Evolutionary conservation across 768 basidiomycete genomes (phyloP).

Genomic region (Collybia sordida): DNA sequence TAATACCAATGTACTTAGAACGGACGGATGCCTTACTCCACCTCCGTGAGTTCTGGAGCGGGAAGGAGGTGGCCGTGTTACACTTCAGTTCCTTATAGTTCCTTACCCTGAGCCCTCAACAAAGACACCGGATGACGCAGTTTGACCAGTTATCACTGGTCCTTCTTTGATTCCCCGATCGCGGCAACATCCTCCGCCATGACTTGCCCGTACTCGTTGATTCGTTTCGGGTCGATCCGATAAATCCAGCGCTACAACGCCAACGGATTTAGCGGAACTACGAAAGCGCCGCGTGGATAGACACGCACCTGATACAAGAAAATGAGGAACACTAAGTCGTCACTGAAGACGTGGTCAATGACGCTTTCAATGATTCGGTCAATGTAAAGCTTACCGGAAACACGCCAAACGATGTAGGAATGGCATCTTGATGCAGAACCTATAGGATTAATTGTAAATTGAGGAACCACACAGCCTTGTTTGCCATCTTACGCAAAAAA

Average conservation of each 20-base stretch:
- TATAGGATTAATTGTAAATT: slow-evolving; percentile 27
- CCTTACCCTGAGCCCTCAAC: neutral
- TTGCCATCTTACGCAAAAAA: slow-evolving; percentile 71
- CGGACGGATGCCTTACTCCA: slow-evolving; percentile 17
- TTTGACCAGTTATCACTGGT: slow-evolving; percentile 32
- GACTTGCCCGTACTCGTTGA: slow-evolving; percentile 96
- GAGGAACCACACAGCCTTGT: slow-evolving; percentile 6
- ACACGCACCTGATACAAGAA: slow-evolving; percentile 85
- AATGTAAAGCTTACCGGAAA: slow-evolving; percentile 51
- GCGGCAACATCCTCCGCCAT: slow-evolving; percentile 45
- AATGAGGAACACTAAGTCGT: slow-evolving; percentile 89
- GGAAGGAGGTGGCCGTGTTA: slow-evolving; percentile 1
- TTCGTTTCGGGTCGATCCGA: slow-evolving; percentile 88
- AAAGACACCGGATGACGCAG: slow-evolving; percentile 1
- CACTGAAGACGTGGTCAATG: slow-evolving; percentile 38
- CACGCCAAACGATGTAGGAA: slow-evolving; percentile 88
- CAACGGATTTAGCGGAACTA: slow-evolving; percentile 16
- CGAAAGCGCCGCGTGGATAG: neutral
- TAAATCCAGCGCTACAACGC: slow-evolving; percentile 88
- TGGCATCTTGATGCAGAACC: slow-evolving; percentile 97
- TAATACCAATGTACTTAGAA: slow-evolving; percentile 5
- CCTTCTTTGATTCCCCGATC: slow-evolving; percentile 58
- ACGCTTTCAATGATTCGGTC: slow-evolving; percentile 16
- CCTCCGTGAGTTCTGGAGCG: slow-evolving; percentile 20
- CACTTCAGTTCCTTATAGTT: neutral